These are phyloP conservation scores for Tricholoma saponaceum DNA, from an alignment of 768 basidiomycete genomes.

Conservation along the genomic window DNA sequence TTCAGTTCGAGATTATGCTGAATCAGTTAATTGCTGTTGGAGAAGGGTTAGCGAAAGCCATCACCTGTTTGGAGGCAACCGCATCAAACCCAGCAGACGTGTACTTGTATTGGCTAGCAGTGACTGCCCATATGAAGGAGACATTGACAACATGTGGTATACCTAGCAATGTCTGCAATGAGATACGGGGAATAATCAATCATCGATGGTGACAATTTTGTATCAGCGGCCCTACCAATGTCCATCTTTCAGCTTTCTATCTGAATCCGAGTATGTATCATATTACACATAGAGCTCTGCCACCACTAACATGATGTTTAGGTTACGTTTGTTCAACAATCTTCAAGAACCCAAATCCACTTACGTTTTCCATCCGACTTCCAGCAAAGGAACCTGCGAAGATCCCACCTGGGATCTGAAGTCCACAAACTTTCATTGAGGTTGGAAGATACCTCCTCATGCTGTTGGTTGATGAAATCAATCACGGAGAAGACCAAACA, in stretches of 20 bases:
- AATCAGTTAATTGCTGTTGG: conserved; percentile 21
- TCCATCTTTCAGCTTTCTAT: conserved; percentile 27
- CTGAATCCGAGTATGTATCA: conserved; percentile 25
- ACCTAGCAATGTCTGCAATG: conserved; percentile 15
- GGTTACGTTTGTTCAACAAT: conserved; percentile 20
- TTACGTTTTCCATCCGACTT: conserved; percentile 18
- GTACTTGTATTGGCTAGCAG: conserved; percentile 32
- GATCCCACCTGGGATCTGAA: conserved; percentile 17
- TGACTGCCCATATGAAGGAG: conserved; percentile 18
- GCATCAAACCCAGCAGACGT: conserved; percentile 25
- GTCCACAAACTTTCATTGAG: conserved; percentile 22
- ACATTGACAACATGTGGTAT: conserved; percentile 10
- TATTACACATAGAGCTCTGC: not conserved
- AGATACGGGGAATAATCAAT: conserved; percentile 26
- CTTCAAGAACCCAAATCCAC: conserved; percentile 23
- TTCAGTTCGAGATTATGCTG: conserved; percentile 20
- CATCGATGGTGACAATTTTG: conserved; percentile 25
- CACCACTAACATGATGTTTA: not conserved
- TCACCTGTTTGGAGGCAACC: conserved; percentile 28
- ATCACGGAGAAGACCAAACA: conserved; percentile 14
- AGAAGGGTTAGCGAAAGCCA: conserved; percentile 20
- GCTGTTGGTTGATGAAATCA: conserved; percentile 15
- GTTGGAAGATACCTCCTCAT: conserved; percentile 18
- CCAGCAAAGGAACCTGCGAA: conserved; percentile 13
- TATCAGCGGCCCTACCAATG: conserved; percentile 23